Base-by-base conservation (phyloP, 2,329 filamentous ascomycete genomes). In the Trichophyton mentagrophytes region DNA sequence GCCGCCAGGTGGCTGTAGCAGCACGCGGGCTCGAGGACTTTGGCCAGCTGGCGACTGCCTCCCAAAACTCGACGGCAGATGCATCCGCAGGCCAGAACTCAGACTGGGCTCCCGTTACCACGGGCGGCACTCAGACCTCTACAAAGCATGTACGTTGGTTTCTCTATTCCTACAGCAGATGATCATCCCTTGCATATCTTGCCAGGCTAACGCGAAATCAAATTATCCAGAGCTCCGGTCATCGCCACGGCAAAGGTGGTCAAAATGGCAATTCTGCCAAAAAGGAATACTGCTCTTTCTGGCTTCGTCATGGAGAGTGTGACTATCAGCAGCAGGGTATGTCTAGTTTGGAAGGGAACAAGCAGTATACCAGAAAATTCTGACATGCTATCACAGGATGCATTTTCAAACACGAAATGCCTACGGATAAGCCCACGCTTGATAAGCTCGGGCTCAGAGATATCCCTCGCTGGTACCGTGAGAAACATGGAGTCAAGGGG, bases 351-450 rank as follows among this genome's bases (percentile, higher is more conserved):
- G 33, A 8, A 8, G 8, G 30, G 36, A 17, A 7, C 17, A n/a
- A 20, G 3, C 17, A 3, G 1, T 8, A 36, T 7, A n/a, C 57
- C 3, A 60, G 3, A 51, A 5, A 25, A 22, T 27, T 22, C 9
- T 56, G 17, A 44, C 42, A 13, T 47, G 9, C 36, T n/a, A 57
- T 58, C n/a, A n/a, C 53, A 76, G 74, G 91, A 0, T 96, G 91
- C 76, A 84, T 86, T 65, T 96, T 85, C 78, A 92, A 90, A 75
- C 91, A 96, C 71, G 88, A 93, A 71, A 95, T 96, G 87, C 91
- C 91, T 0, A 73, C 76, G 27, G 84, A 90, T 65, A 78, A 78
- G 58, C 76, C 78, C 0, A 88, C 84, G 0, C 82, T 95, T 66
- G 76, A 82, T 49, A 78, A 80, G 5, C 79, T 95, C 2, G 91